These are phyloP conservation scores for Inosperma sp. DNA, from an alignment of 768 basidiomycete genomes.

Conservation along the genomic window DNA sequence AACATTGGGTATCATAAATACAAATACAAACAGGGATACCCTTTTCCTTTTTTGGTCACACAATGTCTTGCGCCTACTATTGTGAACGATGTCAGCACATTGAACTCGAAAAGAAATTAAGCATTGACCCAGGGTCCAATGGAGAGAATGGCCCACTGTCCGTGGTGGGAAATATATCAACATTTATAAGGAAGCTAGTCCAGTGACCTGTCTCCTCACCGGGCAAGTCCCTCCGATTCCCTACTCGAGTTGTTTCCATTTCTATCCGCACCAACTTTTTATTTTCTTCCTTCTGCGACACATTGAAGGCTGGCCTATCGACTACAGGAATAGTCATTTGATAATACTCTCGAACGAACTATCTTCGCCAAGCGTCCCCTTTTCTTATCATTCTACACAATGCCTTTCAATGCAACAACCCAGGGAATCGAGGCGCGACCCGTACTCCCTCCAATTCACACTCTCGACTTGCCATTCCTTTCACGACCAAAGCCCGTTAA, in stretches of 20 bases:
- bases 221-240: constrained; percentile 16
- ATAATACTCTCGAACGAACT: constrained; percentile 8
- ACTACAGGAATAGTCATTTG: constrained; percentile 6
- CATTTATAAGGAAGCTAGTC: too few species aligned
- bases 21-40: not conserved
- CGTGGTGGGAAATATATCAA: too few species aligned
- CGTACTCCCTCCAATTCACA: constrained; percentile 49
- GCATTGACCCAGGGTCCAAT: too few species aligned
- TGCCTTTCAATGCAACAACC: constrained; percentile 12
- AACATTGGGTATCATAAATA: constrained; percentile 2
- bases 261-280: not conserved
- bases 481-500: constrained; percentile 16
- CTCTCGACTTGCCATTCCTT: constrained; percentile 39
- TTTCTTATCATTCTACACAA: constrained; percentile 4
- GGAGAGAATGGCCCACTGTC: too few species aligned
- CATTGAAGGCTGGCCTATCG: constrained; percentile 3
- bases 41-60: constrained; percentile 1
- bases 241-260: not conserved
- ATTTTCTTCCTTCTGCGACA: not conserved
- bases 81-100: constrained; percentile 8
- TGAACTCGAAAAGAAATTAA: too few species aligned
- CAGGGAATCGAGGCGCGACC: constrained; percentile 33
- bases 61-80: constrained; percentile 7
- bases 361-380: constrained; percentile 3
- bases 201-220: too few species aligned